Base-by-base conservation (phyloP, 345 rosid species). In the Salix exigua region DNA sequence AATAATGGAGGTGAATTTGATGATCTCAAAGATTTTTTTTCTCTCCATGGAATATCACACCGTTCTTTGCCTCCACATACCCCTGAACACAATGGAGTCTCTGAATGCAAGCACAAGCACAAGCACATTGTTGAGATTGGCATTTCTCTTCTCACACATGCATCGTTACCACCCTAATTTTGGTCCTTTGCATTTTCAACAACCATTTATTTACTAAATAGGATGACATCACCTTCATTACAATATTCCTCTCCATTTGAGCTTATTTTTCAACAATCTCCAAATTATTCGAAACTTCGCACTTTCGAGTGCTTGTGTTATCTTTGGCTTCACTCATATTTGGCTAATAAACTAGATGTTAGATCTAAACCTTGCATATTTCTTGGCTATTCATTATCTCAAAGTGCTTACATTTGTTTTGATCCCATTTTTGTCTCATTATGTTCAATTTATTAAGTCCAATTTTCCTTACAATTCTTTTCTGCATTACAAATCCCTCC, bases 221-320 rank as follows among this genome's bases (percentile, higher is more conserved):
- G 7, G 10, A 31, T 46, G 35, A 25, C 61, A 0, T 25, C 73
- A 44, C 61, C 2, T 0, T 25, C 26, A 0, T 6, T 48, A 3
- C 0, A 26, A 0, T 33, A 17, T 5, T 5, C 0, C 1, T 14
- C 23, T 35, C 48, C 3, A 0, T 35, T 6, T 35, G 42, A 31
- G 1, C 3, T 13, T 0, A 7, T 66, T 0, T 66, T 66, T 21
- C 0, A 0, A 0, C 2, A 18, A 1, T 2, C 42, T 17, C 28
- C 70, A 0, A 66, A 18, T 2, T 66, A 66, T 33, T 0, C 0
- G 2, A 66, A 66, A 33, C 26, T 33, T 0, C 0, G 70, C 3
- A 13, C 3, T 23, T 66, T 66, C 4, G 17, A 26, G 12, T 66
- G 44, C 0, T 21, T 35, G 1, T 66, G 46, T 28, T 66, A 66